Conservation (phyloP, 2,329 filamentous ascomycete species). For the Bipolaris sorokiniana region DNA sequence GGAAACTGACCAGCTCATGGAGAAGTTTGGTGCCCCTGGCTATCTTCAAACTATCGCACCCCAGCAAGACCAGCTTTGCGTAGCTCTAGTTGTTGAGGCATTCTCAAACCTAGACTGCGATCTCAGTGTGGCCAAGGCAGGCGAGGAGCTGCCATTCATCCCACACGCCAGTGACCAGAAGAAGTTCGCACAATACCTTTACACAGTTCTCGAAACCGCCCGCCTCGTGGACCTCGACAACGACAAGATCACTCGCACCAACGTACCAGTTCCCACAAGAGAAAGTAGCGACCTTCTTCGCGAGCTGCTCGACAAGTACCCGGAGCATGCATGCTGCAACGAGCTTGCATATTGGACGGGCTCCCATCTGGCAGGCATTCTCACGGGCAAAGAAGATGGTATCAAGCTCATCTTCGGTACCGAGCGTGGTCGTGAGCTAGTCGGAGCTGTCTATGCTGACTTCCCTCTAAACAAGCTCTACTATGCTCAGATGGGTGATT, state of each 20-base stretch:
- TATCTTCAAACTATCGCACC: slow-evolving; percentile 21
- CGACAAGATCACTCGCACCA: not conserved
- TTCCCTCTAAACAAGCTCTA: not conserved
- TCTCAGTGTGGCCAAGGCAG: slow-evolving; percentile 14
- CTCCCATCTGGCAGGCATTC: not conserved
- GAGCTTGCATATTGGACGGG: not conserved
- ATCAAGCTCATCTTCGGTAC: not conserved
- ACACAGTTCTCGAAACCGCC: slow-evolving; percentile 22
- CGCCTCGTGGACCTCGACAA: slow-evolving; percentile 10
- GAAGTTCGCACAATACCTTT: slow-evolving; percentile 23
- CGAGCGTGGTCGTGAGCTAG: not conserved
- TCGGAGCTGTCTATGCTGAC: not conserved
- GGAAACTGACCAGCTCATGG: not conserved
- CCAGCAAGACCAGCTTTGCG: slow-evolving; percentile 28
- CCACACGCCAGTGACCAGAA: slow-evolving; percentile 13
- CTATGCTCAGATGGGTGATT: slow-evolving; percentile 11
- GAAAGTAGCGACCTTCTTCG: not conserved
- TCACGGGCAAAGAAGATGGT: not conserved
- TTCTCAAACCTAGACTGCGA: slow-evolving; percentile 30
- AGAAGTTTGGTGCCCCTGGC: not conserved
- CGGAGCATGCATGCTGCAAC: not conserved
- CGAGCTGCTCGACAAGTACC: not conserved
- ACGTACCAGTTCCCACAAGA: not conserved
- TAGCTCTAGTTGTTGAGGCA: slow-evolving; percentile 35
- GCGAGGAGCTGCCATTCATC: slow-evolving; percentile 17